Conservation (phyloP, 2,329 filamentous ascomycete species). For the Diaporthe ilicicola region DNA sequence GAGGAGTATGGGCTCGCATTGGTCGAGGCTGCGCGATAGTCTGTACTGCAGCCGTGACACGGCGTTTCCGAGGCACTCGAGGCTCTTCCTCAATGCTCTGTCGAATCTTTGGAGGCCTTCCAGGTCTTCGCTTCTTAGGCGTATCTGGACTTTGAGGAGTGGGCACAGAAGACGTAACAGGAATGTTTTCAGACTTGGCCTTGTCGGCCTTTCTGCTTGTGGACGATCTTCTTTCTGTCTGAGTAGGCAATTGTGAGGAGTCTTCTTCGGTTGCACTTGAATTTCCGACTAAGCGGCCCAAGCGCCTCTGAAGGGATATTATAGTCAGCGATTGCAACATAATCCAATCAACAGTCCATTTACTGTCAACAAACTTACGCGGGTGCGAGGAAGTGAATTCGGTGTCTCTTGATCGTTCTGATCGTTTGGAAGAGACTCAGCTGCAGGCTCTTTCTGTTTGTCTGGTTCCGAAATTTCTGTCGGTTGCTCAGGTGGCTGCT, state of each 20-base stretch:
- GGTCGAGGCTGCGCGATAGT: conserved; percentile 26
- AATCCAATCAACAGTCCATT: not conserved
- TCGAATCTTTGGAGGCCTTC: conserved; percentile 29
- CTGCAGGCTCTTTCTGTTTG: not conserved
- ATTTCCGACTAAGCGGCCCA: conserved; percentile 26
- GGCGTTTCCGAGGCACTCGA: conserved; percentile 18
- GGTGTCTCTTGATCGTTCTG: not conserved
- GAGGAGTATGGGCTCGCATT: conserved; percentile 18
- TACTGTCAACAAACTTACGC: conserved; percentile 8
- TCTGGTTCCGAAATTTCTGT: not conserved
- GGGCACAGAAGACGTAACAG: not conserved
- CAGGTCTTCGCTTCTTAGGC: conserved; percentile 30
- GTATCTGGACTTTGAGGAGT: conserved; percentile 17
- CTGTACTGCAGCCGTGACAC: not conserved
- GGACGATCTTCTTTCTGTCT: conserved; percentile 13
- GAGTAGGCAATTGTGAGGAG: conserved; percentile 11
- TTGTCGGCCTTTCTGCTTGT: conserved; percentile 26
- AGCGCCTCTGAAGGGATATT: conserved; percentile 24
- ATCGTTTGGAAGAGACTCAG: conserved; percentile 9
- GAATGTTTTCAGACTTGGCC: conserved; percentile 16
- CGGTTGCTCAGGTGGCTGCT: not conserved
- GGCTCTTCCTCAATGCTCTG: conserved; percentile 32
- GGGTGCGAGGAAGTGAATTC: conserved; percentile 14
- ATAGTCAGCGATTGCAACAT: conserved; percentile 13
- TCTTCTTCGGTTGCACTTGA: conserved; percentile 24